Evolutionary conservation across 2,329 filamentous ascomycete genomes (phyloP).

Genomic region (Claviceps sorghi): DNA sequence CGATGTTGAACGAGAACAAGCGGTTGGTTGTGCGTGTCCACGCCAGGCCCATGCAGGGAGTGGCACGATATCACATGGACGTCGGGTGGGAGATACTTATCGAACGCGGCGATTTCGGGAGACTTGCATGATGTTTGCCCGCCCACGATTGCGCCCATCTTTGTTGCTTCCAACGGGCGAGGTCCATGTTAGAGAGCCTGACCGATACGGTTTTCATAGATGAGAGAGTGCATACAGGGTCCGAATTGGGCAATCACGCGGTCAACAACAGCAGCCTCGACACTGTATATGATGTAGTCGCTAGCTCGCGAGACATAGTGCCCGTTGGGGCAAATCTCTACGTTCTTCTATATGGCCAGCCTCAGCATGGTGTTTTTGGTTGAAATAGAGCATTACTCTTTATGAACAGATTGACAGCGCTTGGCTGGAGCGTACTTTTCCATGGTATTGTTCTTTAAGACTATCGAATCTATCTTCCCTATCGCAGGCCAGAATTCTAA

Average conservation of each 20-base stretch:
- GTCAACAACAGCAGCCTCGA: constrained; percentile 85
- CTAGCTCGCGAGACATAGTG: constrained; percentile 89
- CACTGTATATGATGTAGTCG: constrained; percentile 98
- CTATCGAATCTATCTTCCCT: constrained; percentile 74
- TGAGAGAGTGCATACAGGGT: constrained; percentile 50
- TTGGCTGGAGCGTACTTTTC: constrained; percentile 51
- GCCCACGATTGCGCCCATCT: constrained; percentile 86
- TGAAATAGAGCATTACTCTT: too few species aligned
- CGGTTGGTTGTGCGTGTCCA: constrained; percentile 79
- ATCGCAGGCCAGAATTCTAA: constrained; percentile 90
- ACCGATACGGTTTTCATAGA: background rate
- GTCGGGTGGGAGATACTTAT: constrained; percentile 71
- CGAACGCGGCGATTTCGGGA: constrained; percentile 87
- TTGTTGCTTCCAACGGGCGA: constrained; percentile 54
- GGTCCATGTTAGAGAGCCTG: constrained; percentile 5
- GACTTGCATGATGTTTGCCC: constrained; percentile 98
- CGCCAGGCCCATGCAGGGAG: constrained; percentile 84
- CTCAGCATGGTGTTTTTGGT: constrained; percentile 30
- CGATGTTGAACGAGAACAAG: constrained; percentile 90
- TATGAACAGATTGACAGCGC: background rate
- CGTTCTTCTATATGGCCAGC: constrained; percentile 42
- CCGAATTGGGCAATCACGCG: constrained; percentile 77
- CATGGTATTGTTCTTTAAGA: constrained; percentile 66
- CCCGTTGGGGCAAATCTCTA: constrained; percentile 86
- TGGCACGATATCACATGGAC: constrained; percentile 93